These are phyloP conservation scores for Schwanniomyces pseudopolymorphus DNA, from an alignment of 805 yeast genomes.

Conservation along the genomic window DNA sequence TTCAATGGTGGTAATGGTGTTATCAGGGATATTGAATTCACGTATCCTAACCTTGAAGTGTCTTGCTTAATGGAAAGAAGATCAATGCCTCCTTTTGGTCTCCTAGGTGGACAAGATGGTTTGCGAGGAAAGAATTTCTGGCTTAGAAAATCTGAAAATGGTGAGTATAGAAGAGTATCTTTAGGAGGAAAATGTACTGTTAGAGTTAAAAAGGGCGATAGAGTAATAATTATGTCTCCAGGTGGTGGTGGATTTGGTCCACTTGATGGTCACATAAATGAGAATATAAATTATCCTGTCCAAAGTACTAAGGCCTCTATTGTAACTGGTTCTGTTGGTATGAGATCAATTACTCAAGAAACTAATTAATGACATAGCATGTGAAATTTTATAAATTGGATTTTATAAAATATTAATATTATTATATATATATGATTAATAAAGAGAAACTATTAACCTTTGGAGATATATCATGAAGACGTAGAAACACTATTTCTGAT, in stretches of 20 bases:
- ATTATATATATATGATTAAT: too few relatives aligned
- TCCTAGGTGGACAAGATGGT: conserved; percentile 81
- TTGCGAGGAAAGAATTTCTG: conserved; percentile 55
- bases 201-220: conserved; percentile 37
- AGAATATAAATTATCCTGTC: conserved; percentile 19
- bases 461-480: too few relatives aligned
- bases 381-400: too few relatives aligned
- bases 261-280: neutral
- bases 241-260: conserved; percentile 47
- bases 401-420: too few relatives aligned
- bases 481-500: too few relatives aligned
- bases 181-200: conserved; percentile 37
- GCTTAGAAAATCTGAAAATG: conserved; percentile 20
- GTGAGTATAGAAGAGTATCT: conserved; percentile 19
- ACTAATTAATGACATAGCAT: too few relatives aligned
- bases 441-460: too few relatives aligned
- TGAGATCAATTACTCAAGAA: conserved; percentile 33
- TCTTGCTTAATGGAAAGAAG: conserved; percentile 87
- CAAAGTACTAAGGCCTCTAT: conserved; percentile 20
- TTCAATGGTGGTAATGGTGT: conserved; percentile 85
- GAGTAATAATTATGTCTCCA: conserved; percentile 39
- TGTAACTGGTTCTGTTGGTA: conserved; percentile 38
- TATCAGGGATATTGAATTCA: conserved; percentile 78
- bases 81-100: conserved; percentile 80
- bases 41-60: conserved; percentile 45